phyloP scores from a whole-genome alignment of 2,329 filamentous ascomycete species.

The Pseudofabraea citricarpa region DNA sequence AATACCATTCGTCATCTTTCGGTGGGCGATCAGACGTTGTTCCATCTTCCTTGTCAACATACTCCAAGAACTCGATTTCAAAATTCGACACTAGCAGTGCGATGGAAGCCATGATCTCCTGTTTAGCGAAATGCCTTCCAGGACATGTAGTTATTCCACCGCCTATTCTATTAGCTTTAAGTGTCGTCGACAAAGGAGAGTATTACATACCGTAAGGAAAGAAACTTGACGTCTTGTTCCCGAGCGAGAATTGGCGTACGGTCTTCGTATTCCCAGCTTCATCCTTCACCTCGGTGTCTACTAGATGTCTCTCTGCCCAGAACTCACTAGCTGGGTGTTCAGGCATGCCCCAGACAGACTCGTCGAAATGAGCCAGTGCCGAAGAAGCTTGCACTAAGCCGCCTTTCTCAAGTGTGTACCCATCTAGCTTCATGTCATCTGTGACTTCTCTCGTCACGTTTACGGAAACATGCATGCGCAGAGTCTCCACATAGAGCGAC shows the following conservation, averaged over 20 bases:
- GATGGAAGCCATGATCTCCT: constrained; percentile 5
- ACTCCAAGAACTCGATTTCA: constrained; percentile 3
- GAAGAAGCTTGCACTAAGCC: constrained; percentile 24
- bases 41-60: constrained; percentile 2
- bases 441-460: constrained; percentile 24
- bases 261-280: background rate
- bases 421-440: constrained; percentile 22
- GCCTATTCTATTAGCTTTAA: background rate
- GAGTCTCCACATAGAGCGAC: constrained; percentile 27
- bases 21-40: background rate
- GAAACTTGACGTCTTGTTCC: constrained; percentile 1
- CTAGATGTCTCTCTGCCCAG: constrained; percentile 6
- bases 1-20: background rate
- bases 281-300: constrained; percentile 2
- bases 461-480: constrained; percentile 28
- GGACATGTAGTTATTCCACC: constrained; percentile 3
- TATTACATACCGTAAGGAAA: constrained; percentile 3
- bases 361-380: constrained; percentile 23
- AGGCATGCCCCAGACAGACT: constrained; percentile 1
- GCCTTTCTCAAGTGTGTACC: constrained; percentile 7
- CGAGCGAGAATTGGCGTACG: constrained; percentile 1
- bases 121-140: constrained; percentile 5
- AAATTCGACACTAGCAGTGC: constrained; percentile 3
- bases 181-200: background rate
- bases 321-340: constrained; percentile 6